Evolutionary conservation across 257 asterid genomes (phyloP).

Genomic region (Solanum dulcamara): DNA sequence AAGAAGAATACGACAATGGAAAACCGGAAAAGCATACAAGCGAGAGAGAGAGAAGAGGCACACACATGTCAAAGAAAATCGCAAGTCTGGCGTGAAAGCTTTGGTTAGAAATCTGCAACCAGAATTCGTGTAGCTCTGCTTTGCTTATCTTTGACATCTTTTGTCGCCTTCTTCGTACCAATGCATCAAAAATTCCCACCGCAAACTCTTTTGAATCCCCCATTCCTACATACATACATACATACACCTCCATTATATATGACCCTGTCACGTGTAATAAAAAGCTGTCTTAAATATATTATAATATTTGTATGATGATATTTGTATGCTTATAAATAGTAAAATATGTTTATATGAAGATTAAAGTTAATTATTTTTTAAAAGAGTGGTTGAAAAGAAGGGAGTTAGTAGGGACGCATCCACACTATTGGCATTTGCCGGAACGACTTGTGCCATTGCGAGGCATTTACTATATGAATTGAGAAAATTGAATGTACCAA

Average conservation of each 20-base stretch:
- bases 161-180: conserved; percentile 64
- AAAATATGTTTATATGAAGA: too few species aligned
- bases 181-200: conserved; percentile 41
- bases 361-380: background rate
- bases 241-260: too few species aligned
- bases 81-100: conserved; percentile 88
- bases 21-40: background rate
- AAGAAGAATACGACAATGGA: background rate
- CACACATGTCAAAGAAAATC: conserved; percentile 88
- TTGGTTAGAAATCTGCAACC: conserved; percentile 76
- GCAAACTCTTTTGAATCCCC: conserved; percentile 87
- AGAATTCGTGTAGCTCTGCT: conserved; percentile 69
- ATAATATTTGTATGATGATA: background rate
- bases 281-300: background rate
- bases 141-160: conserved; percentile 41
- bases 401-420: too few species aligned
- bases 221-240: conserved; percentile 42
- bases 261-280: background rate
- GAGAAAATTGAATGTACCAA: conserved; percentile 30
- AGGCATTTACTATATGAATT: too few species aligned
- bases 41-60: background rate
- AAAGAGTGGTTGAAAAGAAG: background rate
- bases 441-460: too few species aligned
- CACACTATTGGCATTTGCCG: too few species aligned
- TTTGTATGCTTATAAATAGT: too few species aligned